A percentile compares a stretch with the other conserved stretches of the same genome.
phyloP scores from a whole-genome alignment of 768 basidiomycete genomes.

The Tylopilus plumbeoviolaceoides region DNA sequence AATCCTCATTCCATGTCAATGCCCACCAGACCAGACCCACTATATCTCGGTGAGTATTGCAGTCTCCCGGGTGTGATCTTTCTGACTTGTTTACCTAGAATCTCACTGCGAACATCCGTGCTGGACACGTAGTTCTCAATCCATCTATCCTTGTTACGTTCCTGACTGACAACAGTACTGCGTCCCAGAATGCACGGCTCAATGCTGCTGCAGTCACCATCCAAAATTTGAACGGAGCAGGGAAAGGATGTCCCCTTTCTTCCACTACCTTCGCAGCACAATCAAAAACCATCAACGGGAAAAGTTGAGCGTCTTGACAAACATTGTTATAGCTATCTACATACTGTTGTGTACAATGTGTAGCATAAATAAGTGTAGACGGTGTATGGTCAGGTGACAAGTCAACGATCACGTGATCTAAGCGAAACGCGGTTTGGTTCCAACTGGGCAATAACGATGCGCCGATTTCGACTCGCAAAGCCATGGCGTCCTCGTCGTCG shows the following conservation, averaged over 20 bases:
- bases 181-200: conserved; percentile 46
- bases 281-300: conserved; percentile 17
- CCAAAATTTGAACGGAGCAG: conserved; percentile 67
- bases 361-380: neutral
- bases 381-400: conserved; percentile 18
- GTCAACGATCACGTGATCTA: conserved; percentile 24
- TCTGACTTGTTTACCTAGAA: conserved; percentile 18
- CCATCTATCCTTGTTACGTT: conserved; percentile 38
- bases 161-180: conserved; percentile 39
- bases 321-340: neutral
- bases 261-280: conserved; percentile 58
- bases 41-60: conserved; percentile 21
- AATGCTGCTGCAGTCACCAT: conserved; percentile 58
- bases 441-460: conserved; percentile 14
- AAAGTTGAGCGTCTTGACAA: conserved; percentile 1
- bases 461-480: conserved; percentile 8
- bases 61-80: neutral
- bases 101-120: conserved; percentile 37
- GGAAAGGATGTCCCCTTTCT: conserved; percentile 61
- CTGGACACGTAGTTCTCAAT: conserved; percentile 40
- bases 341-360: too few species aligned
- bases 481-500: conserved; percentile 31
- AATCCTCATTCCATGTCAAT: conserved; percentile 34
- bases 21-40: conserved; percentile 28
- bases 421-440: conserved; percentile 22